Evolutionary conservation across 305 asterid genomes (phyloP).

Genomic region (Euphrasia arctica): DNA sequence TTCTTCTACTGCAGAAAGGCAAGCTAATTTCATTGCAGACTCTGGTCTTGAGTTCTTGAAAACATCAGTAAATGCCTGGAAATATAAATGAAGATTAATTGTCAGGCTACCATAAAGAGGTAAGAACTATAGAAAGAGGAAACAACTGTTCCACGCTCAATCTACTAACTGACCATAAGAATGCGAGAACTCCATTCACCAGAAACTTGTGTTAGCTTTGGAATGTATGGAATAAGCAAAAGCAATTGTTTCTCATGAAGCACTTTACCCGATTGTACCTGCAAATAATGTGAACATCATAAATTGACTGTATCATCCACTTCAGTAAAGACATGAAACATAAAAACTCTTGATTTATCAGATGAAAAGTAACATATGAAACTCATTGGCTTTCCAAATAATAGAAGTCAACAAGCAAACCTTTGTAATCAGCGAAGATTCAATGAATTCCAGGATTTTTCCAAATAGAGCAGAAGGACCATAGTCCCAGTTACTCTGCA

Average conservation of each 20-base stretch:
- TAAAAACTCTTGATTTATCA: slow-evolving; percentile 9
- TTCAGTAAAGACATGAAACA: slow-evolving; percentile 19
- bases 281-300: slow-evolving; percentile 33
- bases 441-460: slow-evolving; percentile 71
- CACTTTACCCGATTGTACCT: slow-evolving; percentile 57
- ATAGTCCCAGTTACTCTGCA: slow-evolving; percentile 52
- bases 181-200: slow-evolving; percentile 69
- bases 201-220: slow-evolving; percentile 59
- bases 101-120: slow-evolving; percentile 21
- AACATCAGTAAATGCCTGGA: slow-evolving; percentile 73
- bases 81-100: slow-evolving; percentile 18
- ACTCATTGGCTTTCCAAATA: not conserved
- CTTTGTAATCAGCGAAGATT: slow-evolving; percentile 59
- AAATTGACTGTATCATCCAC: slow-evolving; percentile 13
- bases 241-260: slow-evolving; percentile 63
- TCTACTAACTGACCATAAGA: slow-evolving; percentile 25
- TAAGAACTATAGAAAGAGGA: not conserved
- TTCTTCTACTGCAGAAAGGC: slow-evolving; percentile 73
- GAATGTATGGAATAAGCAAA: slow-evolving; percentile 67
- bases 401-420: slow-evolving; percentile 37
- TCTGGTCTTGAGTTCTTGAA: slow-evolving; percentile 61
- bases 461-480: slow-evolving; percentile 55
- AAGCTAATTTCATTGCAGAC: slow-evolving; percentile 68
- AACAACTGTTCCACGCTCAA: slow-evolving; percentile 8
- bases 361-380: slow-evolving; percentile 16